These are phyloP conservation scores for Gnomoniopsis smithogilvyi DNA, from an alignment of 2,329 filamentous ascomycete genomes.

Conservation along the genomic window DNA sequence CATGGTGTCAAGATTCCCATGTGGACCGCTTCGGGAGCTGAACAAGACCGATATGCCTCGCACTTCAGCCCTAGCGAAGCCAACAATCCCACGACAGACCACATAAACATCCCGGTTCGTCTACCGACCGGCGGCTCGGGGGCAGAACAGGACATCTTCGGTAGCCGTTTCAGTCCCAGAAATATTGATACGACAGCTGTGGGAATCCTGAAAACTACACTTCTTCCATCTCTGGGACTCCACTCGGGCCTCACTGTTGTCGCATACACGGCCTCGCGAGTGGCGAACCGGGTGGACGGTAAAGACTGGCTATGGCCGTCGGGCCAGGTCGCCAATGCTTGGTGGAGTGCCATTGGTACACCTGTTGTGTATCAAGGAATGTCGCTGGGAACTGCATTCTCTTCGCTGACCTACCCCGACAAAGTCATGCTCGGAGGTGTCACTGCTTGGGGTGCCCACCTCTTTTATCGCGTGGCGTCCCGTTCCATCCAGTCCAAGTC, in stretches of 20 bases:
- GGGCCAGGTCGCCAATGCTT: constrained; percentile 53
- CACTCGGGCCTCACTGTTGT: constrained; percentile 49
- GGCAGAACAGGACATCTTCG: constrained; percentile 15
- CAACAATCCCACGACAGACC: constrained; percentile 12
- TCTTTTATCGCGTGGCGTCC: constrained; percentile 51
- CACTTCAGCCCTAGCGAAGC: constrained; percentile 16
- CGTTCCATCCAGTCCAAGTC: constrained; percentile 46
- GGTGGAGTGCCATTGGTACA: constrained; percentile 57
- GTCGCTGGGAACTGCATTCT: constrained; percentile 42
- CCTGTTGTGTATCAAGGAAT: constrained; percentile 43
- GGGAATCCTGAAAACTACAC: constrained; percentile 49
- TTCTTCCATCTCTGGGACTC: constrained; percentile 52
- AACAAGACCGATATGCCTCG: constrained; percentile 21
- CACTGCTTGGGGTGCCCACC: constrained; percentile 53
- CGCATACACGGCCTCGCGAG: constrained; percentile 48
- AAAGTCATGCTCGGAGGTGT: constrained; percentile 54
- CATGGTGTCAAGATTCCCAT: constrained; percentile 19
- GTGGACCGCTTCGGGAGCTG: constrained; percentile 18
- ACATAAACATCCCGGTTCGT: constrained; percentile 13
- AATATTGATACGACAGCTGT: constrained; percentile 25
- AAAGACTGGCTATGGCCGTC: constrained; percentile 60
- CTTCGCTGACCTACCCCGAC: constrained; percentile 49
- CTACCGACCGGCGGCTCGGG: not conserved
- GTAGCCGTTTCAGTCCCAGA: constrained; percentile 13
- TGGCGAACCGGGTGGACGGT: constrained; percentile 52